A percentile compares a stretch with the other conserved stretches of the same genome.
Evolutionary conservation across 495 filamentous ascomycete species (phyloP).

Genomic region (Aspergillus haitiensis): DNA sequence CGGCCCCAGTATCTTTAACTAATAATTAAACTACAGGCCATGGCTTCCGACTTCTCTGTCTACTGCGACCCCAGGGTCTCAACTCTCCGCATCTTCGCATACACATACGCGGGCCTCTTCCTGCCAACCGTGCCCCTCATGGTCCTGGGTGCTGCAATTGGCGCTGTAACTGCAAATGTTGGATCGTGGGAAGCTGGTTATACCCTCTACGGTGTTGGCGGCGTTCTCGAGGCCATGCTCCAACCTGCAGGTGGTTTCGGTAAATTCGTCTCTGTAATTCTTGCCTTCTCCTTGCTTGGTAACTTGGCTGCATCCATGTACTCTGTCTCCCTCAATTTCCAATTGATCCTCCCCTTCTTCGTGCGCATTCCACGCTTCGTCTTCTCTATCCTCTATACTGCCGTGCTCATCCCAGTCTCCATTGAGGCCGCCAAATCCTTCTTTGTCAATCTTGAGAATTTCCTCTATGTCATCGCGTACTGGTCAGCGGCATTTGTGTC

Average conservation of each 20-base stretch:
- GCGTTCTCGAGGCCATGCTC: slow-evolving; percentile 56
- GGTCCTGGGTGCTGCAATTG: slow-evolving; percentile 55
- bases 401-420: slow-evolving; percentile 52
- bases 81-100: slow-evolving; percentile 16
- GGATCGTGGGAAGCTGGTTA: slow-evolving; percentile 48
- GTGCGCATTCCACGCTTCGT: slow-evolving; percentile 52
- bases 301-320: slow-evolving; percentile 46
- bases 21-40: neutral
- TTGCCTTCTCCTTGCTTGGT: slow-evolving; percentile 53
- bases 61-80: slow-evolving; percentile 19
- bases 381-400: slow-evolving; percentile 51
- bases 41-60: slow-evolving; percentile 19
- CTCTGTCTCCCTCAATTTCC: slow-evolving; percentile 57
- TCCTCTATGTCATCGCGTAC: slow-evolving; percentile 55
- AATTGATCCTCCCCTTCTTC: slow-evolving; percentile 51
- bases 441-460: slow-evolving; percentile 53
- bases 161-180: slow-evolving; percentile 35
- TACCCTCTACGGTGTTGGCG: slow-evolving; percentile 47
- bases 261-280: slow-evolving; percentile 54
- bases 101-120: slow-evolving; percentile 43
- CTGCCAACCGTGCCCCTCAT: slow-evolving; percentile 53
- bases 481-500: slow-evolving; percentile 56
- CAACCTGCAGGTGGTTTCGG: slow-evolving; percentile 54
- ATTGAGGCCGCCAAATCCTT: slow-evolving; percentile 53
- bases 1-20: too few relatives aligned